A percentile compares a stretch with the other conserved stretches of the same genome.
Evolutionary conservation across 202 grass and related monocot genomes (phyloP).

Genomic region (Hordeum pubiflorum): DNA sequence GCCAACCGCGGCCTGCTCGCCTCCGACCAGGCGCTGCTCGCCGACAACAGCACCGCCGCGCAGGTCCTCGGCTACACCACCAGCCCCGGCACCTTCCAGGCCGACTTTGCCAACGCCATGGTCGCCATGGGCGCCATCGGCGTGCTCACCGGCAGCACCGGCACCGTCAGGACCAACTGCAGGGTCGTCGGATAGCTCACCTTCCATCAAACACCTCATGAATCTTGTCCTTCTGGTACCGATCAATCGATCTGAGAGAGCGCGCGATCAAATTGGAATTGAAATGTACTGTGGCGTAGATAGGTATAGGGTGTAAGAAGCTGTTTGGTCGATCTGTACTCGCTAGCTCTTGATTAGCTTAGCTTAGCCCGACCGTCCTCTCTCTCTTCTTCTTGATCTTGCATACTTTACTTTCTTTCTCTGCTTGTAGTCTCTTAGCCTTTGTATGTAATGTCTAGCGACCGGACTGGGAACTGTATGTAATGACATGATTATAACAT

Average conservation of each 20-base stretch:
- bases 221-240: neutral
- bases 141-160: slow-evolving; percentile 46
- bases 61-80: slow-evolving; percentile 39
- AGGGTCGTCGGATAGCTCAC: slow-evolving; percentile 24
- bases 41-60: slow-evolving; percentile 22
- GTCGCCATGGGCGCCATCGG: slow-evolving; percentile 57
- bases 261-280: neutral
- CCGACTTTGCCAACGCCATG: slow-evolving; percentile 59
- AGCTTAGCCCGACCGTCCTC: neutral
- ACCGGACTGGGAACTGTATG: neutral
- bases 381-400: neutral
- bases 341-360: neutral
- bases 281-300: neutral
- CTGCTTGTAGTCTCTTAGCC: neutral
- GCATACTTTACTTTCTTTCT: neutral
- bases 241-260: neutral
- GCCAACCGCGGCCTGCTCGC: slow-evolving; percentile 48
- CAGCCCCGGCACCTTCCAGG: slow-evolving; percentile 33
- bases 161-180: slow-evolving; percentile 59
- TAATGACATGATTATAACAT: neutral
- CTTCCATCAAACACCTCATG: neutral
- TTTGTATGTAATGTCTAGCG: neutral
- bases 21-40: slow-evolving; percentile 64
- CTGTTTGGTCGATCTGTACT: neutral
- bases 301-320: neutral